Conservation (phyloP, 2,329 filamentous ascomycete genomes). For the Colletotrichum chlorophyti region DNA sequence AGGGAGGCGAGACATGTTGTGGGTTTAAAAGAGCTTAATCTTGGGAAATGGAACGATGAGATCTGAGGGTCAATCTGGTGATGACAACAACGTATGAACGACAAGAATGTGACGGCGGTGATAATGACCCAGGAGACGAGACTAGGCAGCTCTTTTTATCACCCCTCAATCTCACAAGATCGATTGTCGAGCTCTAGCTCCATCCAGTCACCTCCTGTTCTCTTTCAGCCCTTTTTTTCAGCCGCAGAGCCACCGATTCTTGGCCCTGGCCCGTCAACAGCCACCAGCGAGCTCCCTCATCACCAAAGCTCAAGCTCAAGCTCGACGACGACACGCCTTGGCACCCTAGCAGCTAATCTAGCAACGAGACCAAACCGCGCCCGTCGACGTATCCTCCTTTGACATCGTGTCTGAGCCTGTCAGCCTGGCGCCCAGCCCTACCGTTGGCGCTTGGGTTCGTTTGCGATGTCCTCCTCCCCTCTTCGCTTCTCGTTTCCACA, state of each 20-base stretch:
- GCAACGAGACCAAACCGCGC: neutral
- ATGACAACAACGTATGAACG: neutral
- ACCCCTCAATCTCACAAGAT: neutral
- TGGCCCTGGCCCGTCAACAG: constrained; percentile 7
- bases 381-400: neutral
- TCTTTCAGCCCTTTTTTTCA: constrained; percentile 7
- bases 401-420: neutral
- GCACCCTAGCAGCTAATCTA: too few relatives aligned
- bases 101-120: too few relatives aligned
- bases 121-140: too few relatives aligned
- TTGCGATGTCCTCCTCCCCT: neutral
- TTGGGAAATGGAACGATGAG: neutral
- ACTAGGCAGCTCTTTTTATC: neutral
- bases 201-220: neutral
- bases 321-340: too few relatives aligned
- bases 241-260: constrained; percentile 1
- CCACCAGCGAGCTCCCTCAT: neutral
- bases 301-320: too few relatives aligned
- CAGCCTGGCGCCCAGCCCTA: constrained; percentile 8
- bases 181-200: neutral
- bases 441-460: neutral
- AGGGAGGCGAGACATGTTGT: constrained; percentile 46
- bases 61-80: neutral
- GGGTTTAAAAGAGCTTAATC: neutral
- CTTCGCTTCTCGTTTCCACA: neutral